phyloP scores from a whole-genome alignment of 2,329 filamentous ascomycete species.

The Camillea tinctor region DNA sequence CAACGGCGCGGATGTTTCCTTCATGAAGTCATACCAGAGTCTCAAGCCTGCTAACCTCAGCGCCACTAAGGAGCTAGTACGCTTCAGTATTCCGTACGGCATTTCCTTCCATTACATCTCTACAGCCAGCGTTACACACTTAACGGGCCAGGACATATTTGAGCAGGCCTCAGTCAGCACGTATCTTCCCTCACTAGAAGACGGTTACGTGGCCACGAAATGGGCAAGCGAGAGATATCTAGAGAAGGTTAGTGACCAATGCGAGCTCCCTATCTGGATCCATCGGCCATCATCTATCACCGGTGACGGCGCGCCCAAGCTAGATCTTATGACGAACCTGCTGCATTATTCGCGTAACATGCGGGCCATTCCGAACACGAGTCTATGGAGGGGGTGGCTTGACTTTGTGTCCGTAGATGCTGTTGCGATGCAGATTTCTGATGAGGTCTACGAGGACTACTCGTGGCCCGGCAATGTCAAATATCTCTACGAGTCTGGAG shows the following conservation, averaged over 20 bases:
- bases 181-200: too few species aligned
- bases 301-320: background rate
- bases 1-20: constrained; percentile 5
- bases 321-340: constrained; percentile 8
- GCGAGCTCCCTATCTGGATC: constrained; percentile 9
- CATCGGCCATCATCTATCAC: constrained; percentile 11
- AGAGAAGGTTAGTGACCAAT: background rate
- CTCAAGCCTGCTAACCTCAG: background rate
- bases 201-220: too few species aligned
- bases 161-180: background rate
- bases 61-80: constrained; percentile 1
- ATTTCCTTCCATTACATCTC: constrained; percentile 4
- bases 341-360: constrained; percentile 3
- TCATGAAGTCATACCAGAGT: constrained; percentile 1
- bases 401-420: constrained; percentile 10
- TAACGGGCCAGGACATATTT: background rate
- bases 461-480: constrained; percentile 13
- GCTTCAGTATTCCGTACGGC: background rate
- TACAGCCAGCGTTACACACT: constrained; percentile 1
- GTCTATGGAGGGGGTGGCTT: constrained; percentile 6
- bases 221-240: background rate
- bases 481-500: constrained; percentile 12
- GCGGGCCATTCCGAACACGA: constrained; percentile 6
- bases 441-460: constrained; percentile 15
- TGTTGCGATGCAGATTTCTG: constrained; percentile 10